These are phyloP conservation scores for Cotoneaster glaucophyllus DNA, from an alignment of 306 rosid species.

Conservation along the genomic window DNA sequence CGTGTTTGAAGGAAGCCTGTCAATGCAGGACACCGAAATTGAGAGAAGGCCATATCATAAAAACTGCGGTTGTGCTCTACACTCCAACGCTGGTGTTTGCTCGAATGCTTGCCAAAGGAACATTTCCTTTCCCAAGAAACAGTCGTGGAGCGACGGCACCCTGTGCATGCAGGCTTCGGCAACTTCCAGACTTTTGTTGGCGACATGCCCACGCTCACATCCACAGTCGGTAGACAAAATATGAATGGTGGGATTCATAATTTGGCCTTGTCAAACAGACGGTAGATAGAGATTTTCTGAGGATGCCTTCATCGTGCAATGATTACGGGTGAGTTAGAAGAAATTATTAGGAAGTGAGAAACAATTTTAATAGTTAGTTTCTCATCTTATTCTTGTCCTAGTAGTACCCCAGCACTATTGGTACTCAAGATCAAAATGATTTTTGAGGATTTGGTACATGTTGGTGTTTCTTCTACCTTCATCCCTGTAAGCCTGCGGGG, in stretches of 20 bases:
- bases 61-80: conserved; percentile 26
- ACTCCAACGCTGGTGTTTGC: background rate
- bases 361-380: background rate
- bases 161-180: background rate
- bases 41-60: conserved; percentile 59
- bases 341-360: background rate
- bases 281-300: background rate
- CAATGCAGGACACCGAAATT: conserved; percentile 11
- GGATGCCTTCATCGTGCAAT: background rate
- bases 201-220: background rate
- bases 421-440: background rate
- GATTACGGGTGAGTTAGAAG: background rate
- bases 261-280: background rate
- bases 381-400: background rate
- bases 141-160: background rate
- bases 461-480: background rate
- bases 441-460: background rate
- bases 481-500: background rate
- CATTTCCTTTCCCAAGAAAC: conserved; percentile 28
- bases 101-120: background rate
- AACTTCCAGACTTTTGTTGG: background rate
- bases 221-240: background rate
- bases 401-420: background rate
- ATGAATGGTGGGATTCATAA: background rate
- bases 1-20: conserved; percentile 35